phyloP scores from a whole-genome alignment of 148 eudicot genomes.

The Nyssa sinensis region DNA sequence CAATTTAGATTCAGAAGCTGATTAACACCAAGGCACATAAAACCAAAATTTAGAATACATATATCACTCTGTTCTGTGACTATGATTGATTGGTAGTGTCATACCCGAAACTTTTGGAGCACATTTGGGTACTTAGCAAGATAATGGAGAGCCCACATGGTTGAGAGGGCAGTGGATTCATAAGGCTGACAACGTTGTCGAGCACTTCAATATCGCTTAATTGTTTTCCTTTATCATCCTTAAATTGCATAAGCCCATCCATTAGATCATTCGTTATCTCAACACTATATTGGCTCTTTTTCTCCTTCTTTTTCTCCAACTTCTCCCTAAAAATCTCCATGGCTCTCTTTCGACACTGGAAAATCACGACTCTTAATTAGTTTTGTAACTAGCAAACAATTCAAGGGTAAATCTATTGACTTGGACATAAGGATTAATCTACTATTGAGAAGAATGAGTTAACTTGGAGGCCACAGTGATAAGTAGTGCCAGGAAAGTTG shows the following conservation, averaged over 20 bases:
- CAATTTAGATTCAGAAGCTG: background rate
- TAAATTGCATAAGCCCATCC: slow-evolving; percentile 28
- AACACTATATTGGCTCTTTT: background rate
- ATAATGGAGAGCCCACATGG: too few relatives aligned
- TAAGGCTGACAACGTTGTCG: slow-evolving; percentile 26
- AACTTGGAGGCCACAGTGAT: background rate
- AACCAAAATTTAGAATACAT: background rate
- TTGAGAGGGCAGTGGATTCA: too few relatives aligned
- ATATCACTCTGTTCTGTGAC: too few relatives aligned
- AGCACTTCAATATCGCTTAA: slow-evolving; percentile 29
- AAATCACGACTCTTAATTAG: too few relatives aligned
- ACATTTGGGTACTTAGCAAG: slow-evolving; percentile 39
- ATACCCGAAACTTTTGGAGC: slow-evolving; percentile 46
- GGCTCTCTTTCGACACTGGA: slow-evolving; percentile 31
- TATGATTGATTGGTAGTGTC: background rate
- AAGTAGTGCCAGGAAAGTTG: background rate
- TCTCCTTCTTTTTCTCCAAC: slow-evolving; percentile 20
- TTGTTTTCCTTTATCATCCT: slow-evolving; percentile 26
- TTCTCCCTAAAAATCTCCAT: slow-evolving; percentile 24
- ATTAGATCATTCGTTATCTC: slow-evolving; percentile 18
- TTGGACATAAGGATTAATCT: background rate
- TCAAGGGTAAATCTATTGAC: too few relatives aligned
- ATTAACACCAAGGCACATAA: background rate
- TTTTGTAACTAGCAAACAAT: too few relatives aligned
- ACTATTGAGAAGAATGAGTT: background rate